A percentile compares a stretch with the other conserved stretches of the same genome.
Conservation (phyloP, 257 asterid genomes). For the Gentiana straminea region DNA sequence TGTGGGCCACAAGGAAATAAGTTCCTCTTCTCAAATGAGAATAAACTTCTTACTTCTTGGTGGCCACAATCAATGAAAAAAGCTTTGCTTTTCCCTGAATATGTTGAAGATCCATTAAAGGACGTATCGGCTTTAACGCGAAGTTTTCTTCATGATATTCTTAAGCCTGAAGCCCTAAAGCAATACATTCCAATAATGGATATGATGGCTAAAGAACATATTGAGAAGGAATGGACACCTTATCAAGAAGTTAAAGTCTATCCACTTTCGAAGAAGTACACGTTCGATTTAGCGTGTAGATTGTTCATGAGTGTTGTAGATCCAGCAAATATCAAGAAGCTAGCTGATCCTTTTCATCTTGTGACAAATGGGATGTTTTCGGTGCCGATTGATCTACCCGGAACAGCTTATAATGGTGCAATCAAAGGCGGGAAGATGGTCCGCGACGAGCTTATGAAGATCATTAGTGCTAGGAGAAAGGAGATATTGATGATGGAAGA, state of each 20-base stretch:
- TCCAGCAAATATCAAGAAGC: conserved; percentile 21
- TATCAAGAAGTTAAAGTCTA: no score
- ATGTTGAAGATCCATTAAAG: conserved; percentile 24
- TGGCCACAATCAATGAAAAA: no score
- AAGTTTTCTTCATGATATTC: conserved; percentile 1
- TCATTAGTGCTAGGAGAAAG: conserved; percentile 42
- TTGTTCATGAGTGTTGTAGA: conserved; percentile 33
- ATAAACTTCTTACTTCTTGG: no score
- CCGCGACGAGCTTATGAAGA: conserved; percentile 39
- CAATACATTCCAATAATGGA: conserved; percentile 22
- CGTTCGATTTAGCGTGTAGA: conserved; percentile 40
- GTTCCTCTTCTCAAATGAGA: no score
- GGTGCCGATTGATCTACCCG: no score
- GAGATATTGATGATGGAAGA: conserved; percentile 20
- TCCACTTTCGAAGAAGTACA: conserved; percentile 13
- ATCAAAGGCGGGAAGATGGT: conserved; percentile 41
- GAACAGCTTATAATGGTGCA: conserved; percentile 6
- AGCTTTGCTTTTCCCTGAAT: conserved; percentile 35
- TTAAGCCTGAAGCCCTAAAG: no score
- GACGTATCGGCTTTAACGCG: conserved; percentile 35
- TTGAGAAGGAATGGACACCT: conserved; percentile 5
- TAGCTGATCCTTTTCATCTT: conserved; percentile 35
- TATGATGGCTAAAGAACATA: conserved; percentile 29
- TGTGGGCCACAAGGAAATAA: no score
- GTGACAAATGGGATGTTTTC: conserved; percentile 14